Base-by-base conservation (phyloP, 176 grass and related monocot species). In the Elaeis guineensis region DNA sequence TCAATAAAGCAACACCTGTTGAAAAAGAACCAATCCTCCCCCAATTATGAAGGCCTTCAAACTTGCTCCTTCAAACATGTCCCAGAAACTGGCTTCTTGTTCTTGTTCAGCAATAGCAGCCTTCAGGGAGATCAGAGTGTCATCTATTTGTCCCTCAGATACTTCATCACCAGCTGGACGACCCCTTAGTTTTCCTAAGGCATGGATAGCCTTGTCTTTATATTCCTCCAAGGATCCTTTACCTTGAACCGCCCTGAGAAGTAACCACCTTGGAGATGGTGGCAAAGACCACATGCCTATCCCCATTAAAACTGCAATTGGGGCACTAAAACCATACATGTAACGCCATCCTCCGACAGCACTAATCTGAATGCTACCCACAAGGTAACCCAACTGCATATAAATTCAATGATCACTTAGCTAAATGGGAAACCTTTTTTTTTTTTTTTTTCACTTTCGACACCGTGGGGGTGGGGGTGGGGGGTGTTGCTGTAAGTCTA, bases 1-100 rank as follows among this genome's bases (percentile, higher is more conserved):
- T 44, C 11, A 11, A 44, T 44, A 12, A 12, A 44, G 35, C 9
- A 44, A 26, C 53, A 92, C 93, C 87, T 89, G 93, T 70, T 98
- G 93, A 75, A 92, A 98, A 52, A 98, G 81, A 77, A 98, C 87
- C 62, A 98, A 65, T 3, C 93, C 93, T 75, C 93, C 93, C 11
- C 93, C 93, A 58, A 98, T 98, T 50, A 25, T 85, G 70, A 98
- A 89, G 55, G 93, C 93, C 64, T 98, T 98, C 79, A 98, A 92
- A 80, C 79, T 98, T 59, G 84, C 70, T 56, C 93, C 87, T 77
- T 92, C 58, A 57, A 98, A 92, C 52, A 98, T 72, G 74, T 89
- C 66, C 82, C 67, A 85, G 72, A 98, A 72, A 52, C 80, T 92
- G 44, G 84, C 93, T 60, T 91, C 87, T 6, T 54, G 57, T 69